Base-by-base conservation (phyloP, 2,329 filamentous ascomycete genomes). In the Trematosphaeria pertusa region DNA sequence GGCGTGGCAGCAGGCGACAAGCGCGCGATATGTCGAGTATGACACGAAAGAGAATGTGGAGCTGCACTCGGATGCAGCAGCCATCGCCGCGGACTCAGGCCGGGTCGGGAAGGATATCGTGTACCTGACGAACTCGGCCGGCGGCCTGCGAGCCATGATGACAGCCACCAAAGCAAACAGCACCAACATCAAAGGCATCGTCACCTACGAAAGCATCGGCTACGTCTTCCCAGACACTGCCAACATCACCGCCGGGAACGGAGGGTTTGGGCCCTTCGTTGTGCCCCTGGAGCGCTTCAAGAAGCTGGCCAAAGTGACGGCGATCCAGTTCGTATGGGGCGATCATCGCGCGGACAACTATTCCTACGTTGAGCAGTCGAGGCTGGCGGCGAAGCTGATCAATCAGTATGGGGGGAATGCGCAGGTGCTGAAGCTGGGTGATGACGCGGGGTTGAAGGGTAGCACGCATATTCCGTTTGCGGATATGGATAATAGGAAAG, bases 381-480 rank as follows among this genome's bases (percentile, higher is more conserved):
- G 61, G 24, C 24, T 53, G 18, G 52, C 37, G 0, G 59, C 61
- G 14, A 49, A 45, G 37, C 19, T 59, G 43, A 61, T 64, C 37
- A 64, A 64, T 35, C 21, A 51, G 50, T 59, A 58, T 48, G 61
- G 61, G 10, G 61, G 61, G 3, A 61, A 64, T 51, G 61, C 59
- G 21, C 33, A 49, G 38, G 61, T 62, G 35, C 7, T 62, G 18
- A 64, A 54, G 49, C 40, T 61, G 42, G 50, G 46, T 3, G 52
- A 62, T 7, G 47, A 56, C 37, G 48, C 37, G 5, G 59, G 59
- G 5, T 37, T 64, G 37, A 57, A 58, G 30, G 61, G 59, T 11
- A 61, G 53, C 20, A 61, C 59, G 44, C 61, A 62, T 50, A 62
- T 61, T 10, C 54, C 59, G 17, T 64, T 64, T 50, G 59, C 59